Percentiles rank a stretch among this genome's conserved stretches.
These are phyloP conservation scores for Penicillium bialowiezense DNA, from an alignment of 495 filamentous ascomycete genomes.

Conservation along the genomic window DNA sequence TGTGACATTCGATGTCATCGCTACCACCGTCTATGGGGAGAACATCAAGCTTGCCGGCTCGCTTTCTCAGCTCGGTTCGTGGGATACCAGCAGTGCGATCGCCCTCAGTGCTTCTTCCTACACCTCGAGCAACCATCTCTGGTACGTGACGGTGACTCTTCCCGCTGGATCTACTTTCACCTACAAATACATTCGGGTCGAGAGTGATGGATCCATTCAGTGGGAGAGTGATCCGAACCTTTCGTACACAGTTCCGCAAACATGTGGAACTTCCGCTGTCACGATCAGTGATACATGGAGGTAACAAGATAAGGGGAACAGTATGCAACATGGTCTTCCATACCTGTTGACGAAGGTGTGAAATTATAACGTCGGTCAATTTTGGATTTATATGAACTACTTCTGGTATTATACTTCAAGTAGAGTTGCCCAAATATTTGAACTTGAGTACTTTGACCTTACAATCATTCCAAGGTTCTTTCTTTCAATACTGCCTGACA, in stretches of 20 bases:
- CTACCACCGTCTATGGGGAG: constrained; percentile 55
- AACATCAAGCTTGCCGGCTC: constrained; percentile 59
- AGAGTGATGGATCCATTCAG: constrained; percentile 47
- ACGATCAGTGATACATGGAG: constrained; percentile 35
- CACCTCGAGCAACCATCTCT: constrained; percentile 53
- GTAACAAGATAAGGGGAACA: background rate
- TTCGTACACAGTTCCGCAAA: constrained; percentile 50
- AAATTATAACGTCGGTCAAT: no score
- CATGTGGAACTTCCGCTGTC: constrained; percentile 40
- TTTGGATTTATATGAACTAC: no score
- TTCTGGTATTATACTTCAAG: no score
- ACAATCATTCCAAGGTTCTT: no score
- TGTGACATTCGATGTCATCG: constrained; percentile 58
- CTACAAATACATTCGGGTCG: constrained; percentile 68
- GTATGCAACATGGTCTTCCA: background rate
- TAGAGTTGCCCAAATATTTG: no score
- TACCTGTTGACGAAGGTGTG: no score
- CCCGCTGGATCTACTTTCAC: constrained; percentile 51
- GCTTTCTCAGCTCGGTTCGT: constrained; percentile 52
- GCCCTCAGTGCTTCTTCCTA: constrained; percentile 53
- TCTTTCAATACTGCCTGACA: no score
- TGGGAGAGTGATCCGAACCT: constrained; percentile 70
- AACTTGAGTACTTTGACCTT: no score
- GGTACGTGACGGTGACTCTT: constrained; percentile 52
- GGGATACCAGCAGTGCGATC: constrained; percentile 50